Evolutionary conservation across 2,329 filamentous ascomycete species (phyloP).

Genomic region (Aspergillus calidoustus): DNA sequence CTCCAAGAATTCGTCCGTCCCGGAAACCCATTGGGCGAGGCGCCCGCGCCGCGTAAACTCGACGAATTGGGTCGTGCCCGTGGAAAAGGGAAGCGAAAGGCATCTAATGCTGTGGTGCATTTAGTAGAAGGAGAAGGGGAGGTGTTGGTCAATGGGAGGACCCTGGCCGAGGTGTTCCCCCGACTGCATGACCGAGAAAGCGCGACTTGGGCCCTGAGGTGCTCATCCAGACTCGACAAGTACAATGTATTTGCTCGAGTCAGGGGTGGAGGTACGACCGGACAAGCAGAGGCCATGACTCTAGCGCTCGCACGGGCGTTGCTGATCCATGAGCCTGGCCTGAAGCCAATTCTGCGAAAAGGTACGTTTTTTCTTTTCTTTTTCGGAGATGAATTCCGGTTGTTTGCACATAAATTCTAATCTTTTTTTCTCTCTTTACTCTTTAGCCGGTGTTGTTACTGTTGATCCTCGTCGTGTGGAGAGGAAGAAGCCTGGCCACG

Average conservation of each 20-base stretch:
- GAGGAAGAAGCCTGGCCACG: constrained; percentile 94
- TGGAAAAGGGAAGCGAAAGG: constrained; percentile 85
- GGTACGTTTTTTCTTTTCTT: constrained; percentile 63
- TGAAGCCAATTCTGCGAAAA: constrained; percentile 85
- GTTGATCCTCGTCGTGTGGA: constrained; percentile 91
- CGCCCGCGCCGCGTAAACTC: constrained; percentile 64
- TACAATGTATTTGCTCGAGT: constrained; percentile 94
- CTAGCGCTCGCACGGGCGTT: constrained; percentile 87
- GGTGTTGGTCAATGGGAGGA: constrained; percentile 86
- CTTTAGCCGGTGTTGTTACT: constrained; percentile 84
- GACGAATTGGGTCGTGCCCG: constrained; percentile 79
- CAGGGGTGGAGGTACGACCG: constrained; percentile 85
- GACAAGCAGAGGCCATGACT: constrained; percentile 93
- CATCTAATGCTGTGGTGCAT: constrained; percentile 80
- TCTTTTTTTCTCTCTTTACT: constrained; percentile 30
- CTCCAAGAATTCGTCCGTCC: constrained; percentile 74
- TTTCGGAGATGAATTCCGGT: background rate
- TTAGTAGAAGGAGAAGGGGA: constrained; percentile 93
- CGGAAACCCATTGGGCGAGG: constrained; percentile 71
- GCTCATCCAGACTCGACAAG: constrained; percentile 83
- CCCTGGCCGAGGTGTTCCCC: constrained; percentile 79
- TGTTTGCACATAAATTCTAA: constrained; percentile 1
- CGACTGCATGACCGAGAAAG: constrained; percentile 93
- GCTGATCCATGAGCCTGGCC: constrained; percentile 84
- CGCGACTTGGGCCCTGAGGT: constrained; percentile 86